A percentile compares a stretch with the other conserved stretches of the same genome.
These are phyloP conservation scores for Agroathelia rolfsii DNA, from an alignment of 1,284 basidiomycete species.

Conservation along the genomic window DNA sequence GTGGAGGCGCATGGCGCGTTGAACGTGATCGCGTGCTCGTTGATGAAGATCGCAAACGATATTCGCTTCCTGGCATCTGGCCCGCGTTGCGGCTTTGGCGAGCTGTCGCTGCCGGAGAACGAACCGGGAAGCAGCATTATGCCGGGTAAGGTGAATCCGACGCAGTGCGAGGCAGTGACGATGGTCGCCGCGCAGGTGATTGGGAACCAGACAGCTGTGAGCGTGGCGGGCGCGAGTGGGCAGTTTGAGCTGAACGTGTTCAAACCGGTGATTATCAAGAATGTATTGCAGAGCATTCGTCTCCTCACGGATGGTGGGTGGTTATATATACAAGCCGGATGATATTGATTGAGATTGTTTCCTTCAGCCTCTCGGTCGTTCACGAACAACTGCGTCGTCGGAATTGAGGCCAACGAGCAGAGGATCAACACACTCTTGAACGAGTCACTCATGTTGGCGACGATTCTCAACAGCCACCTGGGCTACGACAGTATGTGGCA, in stretches of 20 bases:
- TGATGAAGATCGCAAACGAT: conserved; percentile 99
- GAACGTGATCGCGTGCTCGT: conserved; percentile 88
- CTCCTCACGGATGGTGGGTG: conserved; percentile 80
- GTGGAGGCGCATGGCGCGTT: conserved; percentile 96
- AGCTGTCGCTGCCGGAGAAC: conserved; percentile 93
- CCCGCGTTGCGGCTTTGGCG: conserved; percentile 94
- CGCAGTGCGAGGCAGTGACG: conserved; percentile 97
- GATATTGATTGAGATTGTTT: conserved; percentile 5
- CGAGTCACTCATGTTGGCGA: conserved; percentile 94
- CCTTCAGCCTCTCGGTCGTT: conserved; percentile 76
- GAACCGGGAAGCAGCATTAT: conserved; percentile 99
- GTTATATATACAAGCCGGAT: conserved; percentile 2
- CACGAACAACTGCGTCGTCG: conserved; percentile 94
- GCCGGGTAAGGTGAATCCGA: conserved; percentile 99
- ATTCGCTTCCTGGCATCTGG: conserved; percentile 97
- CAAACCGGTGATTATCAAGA: conserved; percentile 98
- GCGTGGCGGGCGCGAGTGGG: conserved; percentile 87
- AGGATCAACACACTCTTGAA: conserved; percentile 85
- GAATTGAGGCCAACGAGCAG: conserved; percentile 93
- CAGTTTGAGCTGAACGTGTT: conserved; percentile 99
- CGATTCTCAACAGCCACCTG: conserved; percentile 86
- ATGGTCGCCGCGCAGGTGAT: conserved; percentile 99
- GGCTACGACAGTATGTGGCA: conserved; percentile 84
- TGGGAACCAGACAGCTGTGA: conserved; percentile 94
- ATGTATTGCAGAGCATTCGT: conserved; percentile 92